Percentiles rank a stretch among this genome's conserved stretches.
phyloP scores from a whole-genome alignment of 352 stramenopile species.

The Vaucheria bursata region DNA sequence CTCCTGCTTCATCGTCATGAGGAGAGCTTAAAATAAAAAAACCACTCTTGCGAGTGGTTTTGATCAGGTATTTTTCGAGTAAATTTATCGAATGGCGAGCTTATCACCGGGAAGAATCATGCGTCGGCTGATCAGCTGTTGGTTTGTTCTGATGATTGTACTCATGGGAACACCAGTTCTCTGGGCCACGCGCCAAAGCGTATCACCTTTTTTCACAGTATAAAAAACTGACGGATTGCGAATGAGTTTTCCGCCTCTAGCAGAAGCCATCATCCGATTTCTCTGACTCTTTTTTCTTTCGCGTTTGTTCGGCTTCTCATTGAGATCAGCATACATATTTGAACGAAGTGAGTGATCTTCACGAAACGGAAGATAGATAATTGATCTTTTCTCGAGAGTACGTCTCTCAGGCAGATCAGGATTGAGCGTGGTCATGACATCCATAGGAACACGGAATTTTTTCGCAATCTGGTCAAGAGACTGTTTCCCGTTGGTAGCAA shows the following conservation, averaged over 20 bases:
- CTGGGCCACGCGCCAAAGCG: not conserved
- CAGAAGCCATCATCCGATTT: too few relatives aligned
- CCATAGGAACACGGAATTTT: not conserved
- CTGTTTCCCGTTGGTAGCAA: not conserved
- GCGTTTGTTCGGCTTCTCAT: not conserved
- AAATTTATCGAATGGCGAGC: not conserved
- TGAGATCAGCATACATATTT: not conserved
- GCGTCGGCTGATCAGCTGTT: not conserved
- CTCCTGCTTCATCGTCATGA: too few relatives aligned
- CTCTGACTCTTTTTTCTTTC: too few relatives aligned
- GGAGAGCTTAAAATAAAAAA: too few relatives aligned
- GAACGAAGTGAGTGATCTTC: not conserved
- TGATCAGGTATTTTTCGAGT: too few relatives aligned
- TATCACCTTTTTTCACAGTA: conserved; percentile 1
- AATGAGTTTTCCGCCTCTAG: not conserved
- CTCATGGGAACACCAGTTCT: not conserved
- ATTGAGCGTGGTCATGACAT: not conserved
- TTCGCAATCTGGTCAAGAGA: not conserved
- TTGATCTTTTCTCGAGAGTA: not conserved
- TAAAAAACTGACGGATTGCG: not conserved
- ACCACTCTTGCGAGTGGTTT: too few relatives aligned
- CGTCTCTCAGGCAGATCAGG: not conserved
- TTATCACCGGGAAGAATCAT: not conserved
- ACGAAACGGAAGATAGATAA: not conserved
- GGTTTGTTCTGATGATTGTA: not conserved